Conservation (phyloP, 2,329 filamentous ascomycete genomes). For the Fonsecaea multimorphosa region DNA sequence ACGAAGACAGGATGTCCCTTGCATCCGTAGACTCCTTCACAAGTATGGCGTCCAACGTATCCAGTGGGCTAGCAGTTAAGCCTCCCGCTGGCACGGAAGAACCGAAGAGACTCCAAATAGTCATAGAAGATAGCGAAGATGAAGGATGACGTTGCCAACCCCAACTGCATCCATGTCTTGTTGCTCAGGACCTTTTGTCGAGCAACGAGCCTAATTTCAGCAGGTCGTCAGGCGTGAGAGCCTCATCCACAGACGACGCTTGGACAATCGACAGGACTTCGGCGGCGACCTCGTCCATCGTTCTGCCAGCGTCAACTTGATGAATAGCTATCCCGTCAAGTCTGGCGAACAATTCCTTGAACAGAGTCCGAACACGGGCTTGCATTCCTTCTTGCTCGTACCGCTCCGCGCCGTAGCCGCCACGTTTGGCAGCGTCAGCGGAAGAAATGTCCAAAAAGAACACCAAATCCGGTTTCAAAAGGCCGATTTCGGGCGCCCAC, state of each 20-base stretch:
- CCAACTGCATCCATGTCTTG: neutral
- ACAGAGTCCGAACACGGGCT: constrained; percentile 74
- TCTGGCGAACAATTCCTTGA: constrained; percentile 59
- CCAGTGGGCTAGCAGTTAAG: neutral
- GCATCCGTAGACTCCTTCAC: constrained; percentile 36
- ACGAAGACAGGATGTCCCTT: constrained; percentile 39
- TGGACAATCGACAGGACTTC: constrained; percentile 43
- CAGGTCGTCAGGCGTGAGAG: constrained; percentile 42
- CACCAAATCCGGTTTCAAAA: constrained; percentile 85
- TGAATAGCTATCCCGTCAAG: constrained; percentile 59
- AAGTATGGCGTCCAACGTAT: constrained; percentile 17
- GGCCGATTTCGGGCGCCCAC: constrained; percentile 79
- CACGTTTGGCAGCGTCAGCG: constrained; percentile 72
- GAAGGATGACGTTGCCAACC: constrained; percentile 42
- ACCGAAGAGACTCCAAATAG: constrained; percentile 43
- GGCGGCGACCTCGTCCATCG: constrained; percentile 58
- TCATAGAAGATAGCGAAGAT: constrained; percentile 64
- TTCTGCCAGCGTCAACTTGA: constrained; percentile 60
- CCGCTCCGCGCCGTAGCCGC: constrained; percentile 86
- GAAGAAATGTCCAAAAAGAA: constrained; percentile 84
- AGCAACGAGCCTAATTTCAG: constrained; percentile 43
- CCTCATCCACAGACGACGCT: constrained; percentile 6
- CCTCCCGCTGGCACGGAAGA: constrained; percentile 22
- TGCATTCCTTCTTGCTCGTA: constrained; percentile 90
- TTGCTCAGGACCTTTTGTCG: neutral